Conservation (phyloP, 164 flowering plant genomes). For the Sextonia rubra region DNA sequence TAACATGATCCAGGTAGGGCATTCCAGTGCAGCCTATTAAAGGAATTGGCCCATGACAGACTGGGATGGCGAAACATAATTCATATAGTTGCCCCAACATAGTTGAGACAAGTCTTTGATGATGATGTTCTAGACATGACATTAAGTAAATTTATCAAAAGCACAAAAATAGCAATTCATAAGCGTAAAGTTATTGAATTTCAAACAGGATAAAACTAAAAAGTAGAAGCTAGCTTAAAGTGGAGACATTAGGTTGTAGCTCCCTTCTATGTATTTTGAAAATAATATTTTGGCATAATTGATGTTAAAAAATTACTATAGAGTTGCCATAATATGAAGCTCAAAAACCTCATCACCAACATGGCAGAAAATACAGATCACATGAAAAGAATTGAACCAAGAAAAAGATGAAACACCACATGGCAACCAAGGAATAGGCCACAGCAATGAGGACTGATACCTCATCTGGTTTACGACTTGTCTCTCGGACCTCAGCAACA, state of each 20-base stretch:
- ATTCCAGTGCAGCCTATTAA: too few species aligned
- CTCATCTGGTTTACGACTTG: constrained; percentile 99
- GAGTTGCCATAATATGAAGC: neutral
- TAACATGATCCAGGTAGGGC: too few species aligned
- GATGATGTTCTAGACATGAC: too few species aligned
- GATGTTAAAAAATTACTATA: too few species aligned
- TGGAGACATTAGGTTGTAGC: neutral
- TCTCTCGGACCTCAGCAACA: constrained; percentile 99
- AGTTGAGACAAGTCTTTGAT: too few species aligned
- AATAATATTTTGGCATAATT: too few species aligned
- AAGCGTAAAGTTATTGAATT: neutral
- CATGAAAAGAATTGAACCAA: neutral
- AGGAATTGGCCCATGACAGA: too few species aligned
- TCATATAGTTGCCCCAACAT: too few species aligned
- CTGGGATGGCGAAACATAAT: too few species aligned
- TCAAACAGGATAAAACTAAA: neutral
- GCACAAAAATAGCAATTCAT: neutral
- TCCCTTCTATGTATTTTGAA: too few species aligned
- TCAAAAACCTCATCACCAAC: neutral
- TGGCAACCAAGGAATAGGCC: neutral
- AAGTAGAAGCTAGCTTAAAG: neutral
- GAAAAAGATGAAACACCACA: neutral
- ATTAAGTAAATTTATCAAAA: too few species aligned
- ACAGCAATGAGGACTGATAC: constrained; percentile 24
- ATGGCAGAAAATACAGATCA: neutral